phyloP scores from a whole-genome alignment of 2,329 filamentous ascomycete genomes.

The Paramyrothecium sp. region DNA sequence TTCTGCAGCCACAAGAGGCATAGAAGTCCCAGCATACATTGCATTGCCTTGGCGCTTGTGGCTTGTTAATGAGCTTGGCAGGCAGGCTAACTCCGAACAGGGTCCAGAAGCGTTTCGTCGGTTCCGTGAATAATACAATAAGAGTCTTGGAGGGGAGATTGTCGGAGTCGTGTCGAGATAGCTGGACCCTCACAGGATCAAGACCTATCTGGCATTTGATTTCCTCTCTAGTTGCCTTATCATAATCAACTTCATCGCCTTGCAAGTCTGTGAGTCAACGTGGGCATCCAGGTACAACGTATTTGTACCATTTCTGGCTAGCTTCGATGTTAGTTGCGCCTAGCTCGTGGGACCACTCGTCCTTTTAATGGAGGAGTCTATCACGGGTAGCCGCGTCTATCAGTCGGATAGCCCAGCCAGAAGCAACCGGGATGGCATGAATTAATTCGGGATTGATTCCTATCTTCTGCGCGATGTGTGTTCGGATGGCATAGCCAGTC shows the following conservation, averaged over 20 bases:
- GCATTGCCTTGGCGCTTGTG: constrained; percentile 4
- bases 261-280: constrained; percentile 8
- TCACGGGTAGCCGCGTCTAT: constrained; percentile 5
- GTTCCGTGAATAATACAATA: constrained; percentile 10
- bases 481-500: constrained; percentile 7
- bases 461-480: constrained; percentile 9
- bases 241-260: constrained; percentile 4
- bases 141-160: constrained; percentile 10
- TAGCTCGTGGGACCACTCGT: constrained; percentile 9
- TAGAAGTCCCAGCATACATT: constrained; percentile 7
- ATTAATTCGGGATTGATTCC: constrained; percentile 8
- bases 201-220: constrained; percentile 7
- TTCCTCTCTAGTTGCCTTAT: constrained; percentile 4
- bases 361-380: constrained; percentile 8
- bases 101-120: constrained; percentile 10
- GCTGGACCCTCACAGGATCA: constrained; percentile 3
- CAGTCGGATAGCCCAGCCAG: constrained; percentile 7
- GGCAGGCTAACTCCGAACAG: constrained; percentile 6
- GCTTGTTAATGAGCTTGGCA: constrained; percentile 7
- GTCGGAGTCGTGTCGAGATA: constrained; percentile 3
- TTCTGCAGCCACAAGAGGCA: not conserved
- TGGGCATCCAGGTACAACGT: constrained; percentile 8
- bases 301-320: too few species aligned
- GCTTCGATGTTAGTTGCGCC: constrained; percentile 8
- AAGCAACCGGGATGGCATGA: constrained; percentile 7